Evolutionary conservation across 2,329 filamentous ascomycete species (phyloP).

Genomic region (Neoascochyta sp.): DNA sequence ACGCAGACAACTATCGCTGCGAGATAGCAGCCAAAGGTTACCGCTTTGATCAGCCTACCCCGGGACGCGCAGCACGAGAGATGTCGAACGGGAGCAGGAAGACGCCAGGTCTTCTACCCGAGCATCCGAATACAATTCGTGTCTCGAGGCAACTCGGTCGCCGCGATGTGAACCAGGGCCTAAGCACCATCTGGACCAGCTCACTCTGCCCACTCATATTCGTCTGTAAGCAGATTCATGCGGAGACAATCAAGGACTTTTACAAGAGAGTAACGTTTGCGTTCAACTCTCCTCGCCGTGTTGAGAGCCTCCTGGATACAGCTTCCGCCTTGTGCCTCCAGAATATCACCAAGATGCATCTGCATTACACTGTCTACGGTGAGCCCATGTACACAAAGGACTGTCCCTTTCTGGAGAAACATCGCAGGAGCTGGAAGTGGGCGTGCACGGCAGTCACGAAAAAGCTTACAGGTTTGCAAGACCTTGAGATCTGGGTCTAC

Average conservation of each 20-base stretch:
- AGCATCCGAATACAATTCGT: constrained; percentile 1
- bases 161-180: too few relatives aligned
- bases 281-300: constrained; percentile 25
- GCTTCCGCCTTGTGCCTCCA: constrained; percentile 15
- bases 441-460: constrained; percentile 20
- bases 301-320: constrained; percentile 23
- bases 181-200: constrained; percentile 26
- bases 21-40: constrained; percentile 20
- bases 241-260: constrained; percentile 24
- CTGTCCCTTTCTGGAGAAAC: constrained; percentile 23
- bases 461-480: constrained; percentile 16
- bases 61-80: too few relatives aligned
- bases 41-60: constrained; percentile 6
- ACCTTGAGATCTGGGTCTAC: constrained; percentile 20
- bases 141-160: too few relatives aligned
- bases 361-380: constrained; percentile 32
- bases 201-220: constrained; percentile 28
- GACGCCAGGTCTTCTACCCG: constrained; percentile 16
- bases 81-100: too few relatives aligned
- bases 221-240: constrained; percentile 27
- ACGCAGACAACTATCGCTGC: constrained; percentile 22
- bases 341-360: constrained; percentile 24
- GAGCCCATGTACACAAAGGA: constrained; percentile 9
- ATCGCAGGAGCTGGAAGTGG: constrained; percentile 19
- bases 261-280: constrained; percentile 30